phyloP scores from a whole-genome alignment of 805 yeast genomes.

The Metschnikowia bowlesiae region DNA sequence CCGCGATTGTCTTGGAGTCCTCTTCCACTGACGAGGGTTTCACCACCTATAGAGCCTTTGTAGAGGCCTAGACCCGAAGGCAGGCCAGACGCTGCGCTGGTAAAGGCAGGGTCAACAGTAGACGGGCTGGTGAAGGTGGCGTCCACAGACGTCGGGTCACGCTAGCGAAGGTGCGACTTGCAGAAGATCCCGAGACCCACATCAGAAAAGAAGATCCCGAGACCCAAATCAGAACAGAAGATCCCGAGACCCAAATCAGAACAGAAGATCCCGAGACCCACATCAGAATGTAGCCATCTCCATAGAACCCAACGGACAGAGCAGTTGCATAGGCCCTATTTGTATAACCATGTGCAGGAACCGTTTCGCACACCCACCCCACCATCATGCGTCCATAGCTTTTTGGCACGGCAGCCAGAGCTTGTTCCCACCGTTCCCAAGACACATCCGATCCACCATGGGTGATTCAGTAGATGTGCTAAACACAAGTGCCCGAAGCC shows the following conservation, averaged over 20 bases:
- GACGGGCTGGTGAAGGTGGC: too few relatives aligned
- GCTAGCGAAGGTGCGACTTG: too few relatives aligned
- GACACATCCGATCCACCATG: background rate
- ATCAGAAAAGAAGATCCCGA: too few relatives aligned
- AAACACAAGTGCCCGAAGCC: background rate
- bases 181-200: too few relatives aligned
- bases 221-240: too few relatives aligned
- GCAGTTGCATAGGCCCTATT: background rate
- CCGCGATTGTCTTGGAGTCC: slow-evolving; percentile 57
- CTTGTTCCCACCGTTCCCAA: background rate
- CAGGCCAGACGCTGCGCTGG: too few relatives aligned
- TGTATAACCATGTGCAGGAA: background rate
- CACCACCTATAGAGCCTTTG: slow-evolving; percentile 87
- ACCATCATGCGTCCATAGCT: background rate
- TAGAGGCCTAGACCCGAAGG: slow-evolving; percentile 48
- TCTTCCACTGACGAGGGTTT: slow-evolving; percentile 45
- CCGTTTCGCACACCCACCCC: background rate
- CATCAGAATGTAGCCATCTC: background rate
- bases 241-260: too few relatives aligned
- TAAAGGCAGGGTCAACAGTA: too few relatives aligned
- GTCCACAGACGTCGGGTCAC: too few relatives aligned
- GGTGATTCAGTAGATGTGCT: background rate
- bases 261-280: too few relatives aligned
- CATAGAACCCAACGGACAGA: background rate
- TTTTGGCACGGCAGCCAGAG: background rate